Conservation (phyloP, 2,329 filamentous ascomycete genomes). For the Ophiostoma novo-ulmi region DNA sequence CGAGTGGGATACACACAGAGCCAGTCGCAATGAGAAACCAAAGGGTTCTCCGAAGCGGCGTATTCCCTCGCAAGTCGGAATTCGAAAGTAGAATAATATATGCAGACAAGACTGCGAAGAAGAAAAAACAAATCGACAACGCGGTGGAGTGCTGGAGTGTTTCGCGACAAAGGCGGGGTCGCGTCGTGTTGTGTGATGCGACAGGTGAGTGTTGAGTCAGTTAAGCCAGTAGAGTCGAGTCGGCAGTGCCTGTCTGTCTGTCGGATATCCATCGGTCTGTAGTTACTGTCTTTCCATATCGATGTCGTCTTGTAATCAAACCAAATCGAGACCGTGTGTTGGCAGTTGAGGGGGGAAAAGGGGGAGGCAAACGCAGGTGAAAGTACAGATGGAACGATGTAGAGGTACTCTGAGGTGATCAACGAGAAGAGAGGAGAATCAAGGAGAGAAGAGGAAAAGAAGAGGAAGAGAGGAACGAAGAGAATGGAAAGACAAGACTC, state of each 20-base stretch:
- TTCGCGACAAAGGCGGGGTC: slow-evolving; percentile 14
- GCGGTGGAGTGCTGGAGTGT: slow-evolving; percentile 10
- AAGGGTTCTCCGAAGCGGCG: slow-evolving; percentile 8
- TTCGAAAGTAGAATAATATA: background rate
- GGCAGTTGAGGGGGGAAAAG: background rate
- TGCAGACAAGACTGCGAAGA: background rate
- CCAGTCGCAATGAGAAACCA: background rate
- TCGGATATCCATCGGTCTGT: background rate
- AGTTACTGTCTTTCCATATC: background rate
- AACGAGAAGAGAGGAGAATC: background rate
- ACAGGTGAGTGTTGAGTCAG: background rate
- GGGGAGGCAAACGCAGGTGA: background rate
- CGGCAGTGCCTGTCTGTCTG: background rate
- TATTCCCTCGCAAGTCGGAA: background rate
- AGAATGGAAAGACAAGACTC: background rate
- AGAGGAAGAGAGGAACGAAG: background rate
- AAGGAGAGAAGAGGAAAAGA: background rate
- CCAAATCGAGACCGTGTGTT: background rate
- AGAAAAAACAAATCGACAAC: slow-evolving; percentile 1
- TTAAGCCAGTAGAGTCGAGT: background rate
- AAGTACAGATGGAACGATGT: too few species aligned
- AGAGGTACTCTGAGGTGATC: too few species aligned
- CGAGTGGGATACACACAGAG: background rate
- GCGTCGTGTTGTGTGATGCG: slow-evolving; percentile 10
- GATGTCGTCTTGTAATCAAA: too few species aligned